Conservation (phyloP, 306 rosid species). For the Bauhinia variegata region DNA sequence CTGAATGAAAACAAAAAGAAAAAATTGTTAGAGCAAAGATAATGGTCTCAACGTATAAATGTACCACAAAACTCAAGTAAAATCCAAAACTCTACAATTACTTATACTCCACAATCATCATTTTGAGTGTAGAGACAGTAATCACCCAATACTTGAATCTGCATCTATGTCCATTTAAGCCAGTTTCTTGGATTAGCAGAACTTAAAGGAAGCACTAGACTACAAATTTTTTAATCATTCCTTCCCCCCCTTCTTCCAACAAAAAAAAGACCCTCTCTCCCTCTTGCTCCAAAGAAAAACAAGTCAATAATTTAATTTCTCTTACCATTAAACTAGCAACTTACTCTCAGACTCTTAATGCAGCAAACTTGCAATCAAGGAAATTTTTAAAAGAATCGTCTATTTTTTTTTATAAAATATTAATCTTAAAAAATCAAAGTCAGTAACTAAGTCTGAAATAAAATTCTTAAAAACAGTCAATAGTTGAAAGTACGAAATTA, state of each 20-base stretch:
- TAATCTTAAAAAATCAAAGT: constrained; percentile 39
- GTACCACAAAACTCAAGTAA: constrained; percentile 11
- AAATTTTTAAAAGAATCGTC: not conserved
- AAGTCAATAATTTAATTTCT: not conserved
- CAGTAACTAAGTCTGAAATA: not conserved
- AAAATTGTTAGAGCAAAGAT: constrained; percentile 24
- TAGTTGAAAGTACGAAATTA: not conserved
- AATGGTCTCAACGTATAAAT: constrained; percentile 24
- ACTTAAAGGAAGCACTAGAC: not conserved
- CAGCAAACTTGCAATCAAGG: constrained; percentile 10
- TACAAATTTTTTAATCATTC: too few relatives aligned
- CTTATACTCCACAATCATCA: constrained; percentile 17
- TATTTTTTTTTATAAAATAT: constrained; percentile 8
- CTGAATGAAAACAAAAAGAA: constrained; percentile 51
- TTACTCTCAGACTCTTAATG: constrained; percentile 11
- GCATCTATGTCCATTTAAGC: not conserved
- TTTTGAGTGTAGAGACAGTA: not conserved
- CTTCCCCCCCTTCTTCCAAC: not conserved
- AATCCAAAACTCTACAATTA: not conserved
- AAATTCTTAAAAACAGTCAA: constrained; percentile 12
- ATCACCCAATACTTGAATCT: not conserved
- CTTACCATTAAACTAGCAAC: not conserved
- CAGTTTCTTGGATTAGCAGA: constrained; percentile 10
- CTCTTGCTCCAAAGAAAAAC: not conserved
- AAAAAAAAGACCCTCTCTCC: not conserved